Evolutionary conservation across 139 green algal genomes (phyloP), one percentile per base, ranked within the genome.

Genomic region (Coelastrella sp.): DNA sequence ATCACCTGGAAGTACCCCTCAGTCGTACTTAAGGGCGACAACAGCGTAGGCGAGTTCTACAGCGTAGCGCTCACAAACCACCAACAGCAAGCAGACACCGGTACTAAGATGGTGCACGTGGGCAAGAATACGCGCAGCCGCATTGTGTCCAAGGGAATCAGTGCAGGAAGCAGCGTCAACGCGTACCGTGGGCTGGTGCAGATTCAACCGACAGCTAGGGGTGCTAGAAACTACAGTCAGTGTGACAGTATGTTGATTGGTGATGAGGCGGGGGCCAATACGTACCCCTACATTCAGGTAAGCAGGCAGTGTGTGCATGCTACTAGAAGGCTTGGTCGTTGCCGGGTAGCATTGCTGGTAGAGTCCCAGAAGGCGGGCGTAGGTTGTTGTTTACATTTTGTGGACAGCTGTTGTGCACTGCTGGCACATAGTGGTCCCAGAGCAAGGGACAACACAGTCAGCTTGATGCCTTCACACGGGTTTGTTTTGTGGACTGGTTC

Each of bases 191-290:
- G 98, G 3, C 93, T 99, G 66, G 98, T 99, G 85, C 91, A 95
- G 93, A 89, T 96, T 65, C 5, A 84, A 64, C 74, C 86, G 5
- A 65, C 56, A 47, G 86, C 86, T 8, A 8, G 77, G 14, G 77
- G 73, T 89, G 97, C 98, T 0, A 94, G 97, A 61, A 99, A 99
- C 95, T 96, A 98, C 95, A 97, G 92, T 5, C 98, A 99, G 95
- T 99, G 98, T 91, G 98, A 99, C 94, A 98, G 95, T 22, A 99
- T 99, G 98, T 95, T 99, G n/a, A 99, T 99, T 83, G 98, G 98
- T 0, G 98, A 99, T 94, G 94, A 90, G 5, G 98, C 98, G 17
- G 97, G 92, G 3, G 98, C 98, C 75, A 99, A 99, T 94, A 99
- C 98, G 0, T 99, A 99, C 94, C 98, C 98, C 0, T 99, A 99